Evolutionary conservation across 352 stramenopile genomes (phyloP).

Genomic region (Phytophthora idaei): DNA sequence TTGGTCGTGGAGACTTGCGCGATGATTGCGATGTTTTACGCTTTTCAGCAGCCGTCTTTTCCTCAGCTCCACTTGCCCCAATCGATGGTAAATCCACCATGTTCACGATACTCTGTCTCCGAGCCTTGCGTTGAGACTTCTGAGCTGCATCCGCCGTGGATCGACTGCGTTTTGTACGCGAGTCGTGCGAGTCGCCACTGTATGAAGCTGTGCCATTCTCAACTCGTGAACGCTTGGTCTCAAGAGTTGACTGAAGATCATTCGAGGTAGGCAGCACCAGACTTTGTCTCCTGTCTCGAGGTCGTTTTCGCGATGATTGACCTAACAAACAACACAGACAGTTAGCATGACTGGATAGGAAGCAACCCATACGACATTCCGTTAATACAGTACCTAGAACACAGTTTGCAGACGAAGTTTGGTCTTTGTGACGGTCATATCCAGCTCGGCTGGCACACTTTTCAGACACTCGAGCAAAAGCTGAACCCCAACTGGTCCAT

Average conservation of each 20-base stretch:
- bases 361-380: not conserved
- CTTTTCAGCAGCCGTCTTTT: slow-evolving; percentile 7
- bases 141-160: slow-evolving; percentile 5
- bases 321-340: slow-evolving; percentile 8
- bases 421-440: not conserved
- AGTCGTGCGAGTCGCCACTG: not conserved
- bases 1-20: slow-evolving; percentile 15
- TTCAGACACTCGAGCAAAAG: slow-evolving; percentile 10
- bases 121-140: slow-evolving; percentile 32
- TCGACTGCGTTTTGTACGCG: slow-evolving; percentile 20
- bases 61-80: slow-evolving; percentile 1
- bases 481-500: slow-evolving; percentile 30
- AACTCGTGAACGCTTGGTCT: slow-evolving; percentile 11
- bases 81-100: slow-evolving; percentile 24
- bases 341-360: slow-evolving; percentile 1
- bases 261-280: slow-evolving; percentile 30
- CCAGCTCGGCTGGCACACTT: not conserved
- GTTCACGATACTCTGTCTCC: slow-evolving; percentile 49
- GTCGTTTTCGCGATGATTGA: slow-evolving; percentile 30
- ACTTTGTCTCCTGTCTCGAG: slow-evolving; percentile 37
- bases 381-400: slow-evolving; percentile 14
- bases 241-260: slow-evolving; percentile 26
- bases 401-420: not conserved
- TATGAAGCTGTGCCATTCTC: slow-evolving; percentile 5
- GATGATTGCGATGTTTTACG: slow-evolving; percentile 15